Percentiles rank a stretch among this genome's conserved stretches.
phyloP scores from a whole-genome alignment of 2,329 filamentous ascomycete species.

The Emydomyces testavorans region DNA sequence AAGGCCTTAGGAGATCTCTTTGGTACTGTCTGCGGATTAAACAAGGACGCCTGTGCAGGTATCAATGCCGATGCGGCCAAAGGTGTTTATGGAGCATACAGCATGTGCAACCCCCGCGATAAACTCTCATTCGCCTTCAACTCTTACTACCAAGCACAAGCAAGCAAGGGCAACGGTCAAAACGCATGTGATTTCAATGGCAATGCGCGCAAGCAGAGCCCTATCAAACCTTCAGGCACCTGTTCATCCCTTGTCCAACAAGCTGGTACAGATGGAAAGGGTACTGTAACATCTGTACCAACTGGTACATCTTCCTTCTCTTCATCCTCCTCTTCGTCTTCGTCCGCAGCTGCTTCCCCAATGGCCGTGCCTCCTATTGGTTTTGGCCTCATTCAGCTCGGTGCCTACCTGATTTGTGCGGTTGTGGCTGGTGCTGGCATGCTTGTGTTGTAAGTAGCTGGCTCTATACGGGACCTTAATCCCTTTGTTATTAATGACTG shows the following conservation, averaged over 20 bases:
- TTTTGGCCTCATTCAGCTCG: slow-evolving; percentile 33
- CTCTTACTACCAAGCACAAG: slow-evolving; percentile 35
- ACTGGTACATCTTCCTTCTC: slow-evolving; percentile 21
- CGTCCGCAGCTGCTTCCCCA: slow-evolving; percentile 25
- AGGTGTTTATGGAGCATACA: slow-evolving; percentile 37
- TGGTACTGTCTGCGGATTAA: slow-evolving; percentile 32
- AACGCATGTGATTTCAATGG: slow-evolving; percentile 36
- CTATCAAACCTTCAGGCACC: slow-evolving; percentile 26
- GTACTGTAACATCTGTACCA: slow-evolving; percentile 28
- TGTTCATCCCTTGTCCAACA: slow-evolving; percentile 31
- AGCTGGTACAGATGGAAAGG: slow-evolving; percentile 32
- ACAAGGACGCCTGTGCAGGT: slow-evolving; percentile 30
- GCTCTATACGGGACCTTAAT: neutral
- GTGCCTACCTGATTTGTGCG: slow-evolving; percentile 35
- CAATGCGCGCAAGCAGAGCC: slow-evolving; percentile 29
- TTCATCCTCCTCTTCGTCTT: too few species aligned
- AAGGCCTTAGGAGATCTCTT: slow-evolving; percentile 60
- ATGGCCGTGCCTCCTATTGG: slow-evolving; percentile 26
- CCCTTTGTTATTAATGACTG: slow-evolving; percentile 3
- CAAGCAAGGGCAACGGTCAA: slow-evolving; percentile 23
- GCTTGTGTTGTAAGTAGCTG: slow-evolving; percentile 35
- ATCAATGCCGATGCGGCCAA: slow-evolving; percentile 31
- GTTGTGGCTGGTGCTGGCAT: slow-evolving; percentile 36
- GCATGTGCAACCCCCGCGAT: slow-evolving; percentile 35
- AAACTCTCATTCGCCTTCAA: slow-evolving; percentile 37